Base-by-base conservation (phyloP, 2,329 filamentous ascomycete species). In the Coniella lustricola region DNA sequence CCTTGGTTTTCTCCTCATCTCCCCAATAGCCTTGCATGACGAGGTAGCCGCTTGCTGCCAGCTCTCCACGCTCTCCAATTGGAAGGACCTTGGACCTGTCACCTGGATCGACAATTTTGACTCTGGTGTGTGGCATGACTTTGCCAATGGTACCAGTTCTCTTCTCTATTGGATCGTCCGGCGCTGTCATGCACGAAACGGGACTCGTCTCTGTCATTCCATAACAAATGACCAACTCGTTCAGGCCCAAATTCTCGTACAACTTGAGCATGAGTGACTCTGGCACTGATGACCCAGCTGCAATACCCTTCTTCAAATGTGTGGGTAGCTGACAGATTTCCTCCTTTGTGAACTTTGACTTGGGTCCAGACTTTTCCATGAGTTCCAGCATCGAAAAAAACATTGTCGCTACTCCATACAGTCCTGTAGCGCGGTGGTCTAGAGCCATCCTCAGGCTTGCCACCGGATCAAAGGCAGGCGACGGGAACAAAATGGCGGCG, bases 391-490 rank as follows among this genome's bases (percentile, higher is more conserved):
- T 82, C 21, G 90, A 84, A n/a, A 79, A 78, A 59, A 95, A 91
- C 93, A 97, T 98, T 46, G 91, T 97, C 3, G 88, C 81, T 0
- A 97, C 91, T 49, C 91, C 90, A 64, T 96, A 93, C 0, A 96
- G 76, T 0, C 76, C 80, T 1, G 79, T 82, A 20, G 77, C 80
- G 10, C 67, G 64, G 54, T 77, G 71, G 50, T 75, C 74, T 16
- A 68, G 65, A 9, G 68, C 72, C 72, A 77, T 78, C 44, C 62
- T 66, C 32, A 96, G 73, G 0, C 85, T 77, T 1, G 87, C 87
- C 2, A 72, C 65, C 0, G 91, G 86, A 60, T 95, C 83, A 68
- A 97, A 97, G 1, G 88, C 86, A 58, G 94, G 90, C 8, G 81
- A 79, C 0, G 91, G 88, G 59, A 96, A 90, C 3, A 96, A 78